These are phyloP conservation scores for Reticulascus tulasneorum DNA, from an alignment of 2,329 filamentous ascomycete species.

Conservation along the genomic window DNA sequence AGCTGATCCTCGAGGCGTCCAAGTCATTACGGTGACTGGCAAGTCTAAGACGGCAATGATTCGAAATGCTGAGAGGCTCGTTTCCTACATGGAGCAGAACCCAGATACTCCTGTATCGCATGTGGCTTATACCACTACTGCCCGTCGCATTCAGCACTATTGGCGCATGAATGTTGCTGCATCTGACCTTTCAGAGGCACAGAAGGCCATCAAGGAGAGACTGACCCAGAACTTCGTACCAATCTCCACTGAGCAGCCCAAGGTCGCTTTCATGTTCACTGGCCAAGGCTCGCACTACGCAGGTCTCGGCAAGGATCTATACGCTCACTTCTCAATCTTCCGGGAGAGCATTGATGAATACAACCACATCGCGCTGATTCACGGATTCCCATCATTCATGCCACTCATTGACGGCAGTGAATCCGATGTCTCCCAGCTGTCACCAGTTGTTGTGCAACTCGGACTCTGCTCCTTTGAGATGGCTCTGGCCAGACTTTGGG, in stretches of 20 bases:
- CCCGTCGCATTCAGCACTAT: slow-evolving; percentile 52
- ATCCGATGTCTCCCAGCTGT: slow-evolving; percentile 37
- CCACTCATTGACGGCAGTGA: slow-evolving; percentile 40
- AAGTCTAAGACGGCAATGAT: slow-evolving; percentile 54
- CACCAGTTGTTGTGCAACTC: slow-evolving; percentile 50
- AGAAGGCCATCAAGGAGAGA: slow-evolving; percentile 35
- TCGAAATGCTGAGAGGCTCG: slow-evolving; percentile 52
- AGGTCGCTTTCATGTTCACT: slow-evolving; percentile 51
- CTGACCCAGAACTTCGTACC: slow-evolving; percentile 37
- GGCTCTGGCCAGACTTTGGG: slow-evolving; percentile 53
- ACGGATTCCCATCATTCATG: slow-evolving; percentile 54
- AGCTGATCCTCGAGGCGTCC: slow-evolving; percentile 49
- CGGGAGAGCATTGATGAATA: slow-evolving; percentile 54
- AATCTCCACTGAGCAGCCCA: slow-evolving; percentile 39
- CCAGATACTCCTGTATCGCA: slow-evolving; percentile 50
- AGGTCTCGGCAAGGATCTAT: slow-evolving; percentile 49
- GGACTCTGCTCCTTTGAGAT: slow-evolving; percentile 53
- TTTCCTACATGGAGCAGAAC: slow-evolving; percentile 48
- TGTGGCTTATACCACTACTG: slow-evolving; percentile 65
- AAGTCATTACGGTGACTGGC: slow-evolving; percentile 57
- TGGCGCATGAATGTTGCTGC: slow-evolving; percentile 40
- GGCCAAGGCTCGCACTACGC: slow-evolving; percentile 53
- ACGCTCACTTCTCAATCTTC: slow-evolving; percentile 42
- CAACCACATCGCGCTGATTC: slow-evolving; percentile 44
- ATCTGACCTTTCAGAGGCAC: slow-evolving; percentile 36